Base-by-base conservation (phyloP, 352 stramenopile species). In the Pythium brassicae region DNA sequence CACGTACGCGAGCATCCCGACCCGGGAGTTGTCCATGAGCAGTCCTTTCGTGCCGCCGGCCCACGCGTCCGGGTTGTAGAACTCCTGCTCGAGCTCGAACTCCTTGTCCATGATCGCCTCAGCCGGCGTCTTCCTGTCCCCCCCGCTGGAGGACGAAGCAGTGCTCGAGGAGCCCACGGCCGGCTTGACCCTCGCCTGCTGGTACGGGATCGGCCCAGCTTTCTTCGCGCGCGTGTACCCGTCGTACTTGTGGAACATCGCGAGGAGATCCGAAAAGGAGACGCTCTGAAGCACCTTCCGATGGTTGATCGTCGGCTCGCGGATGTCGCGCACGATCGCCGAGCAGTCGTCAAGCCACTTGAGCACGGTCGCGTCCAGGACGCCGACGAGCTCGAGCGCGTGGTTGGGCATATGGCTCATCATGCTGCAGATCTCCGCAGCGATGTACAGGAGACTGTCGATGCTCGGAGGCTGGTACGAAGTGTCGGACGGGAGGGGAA, bases 1-100 rank as follows among this genome's bases (percentile, higher is more conserved):
- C n/a, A 83, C 72, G 60, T 92, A 92, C 12, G 67, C 79, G 20
- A 92, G 76, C 77, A 92, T 90, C 11, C 71, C 78, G 42, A 92
- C 74, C 3, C 76, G 75, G 15, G 82, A 82, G 40, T 84, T 89
- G 57, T 92, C 79, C 76, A 86, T 85, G 17, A 90, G 60, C 7
- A 90, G 57, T 2, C 78, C 73, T 42, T 73, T 77, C 9, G 65
- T 59, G 23, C 68, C 71, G 15, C 76, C 66, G 6, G 68, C 57
- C 75, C 79, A 90, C 20, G 70, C 48, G 49, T 83, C 73, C 6
- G 74, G 73, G 32, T 83, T 67, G 53, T 83, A 88, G 11, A 83
- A 68, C n/a, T 80, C 65, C 27, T 61, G 66, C 65, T 92, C 78
- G 34, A 92, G 62, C 62, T 87, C 79, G 23, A 74, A 50, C 44